phyloP scores from a whole-genome alignment of 306 rosid species.

The Quillaja saponaria region DNA sequence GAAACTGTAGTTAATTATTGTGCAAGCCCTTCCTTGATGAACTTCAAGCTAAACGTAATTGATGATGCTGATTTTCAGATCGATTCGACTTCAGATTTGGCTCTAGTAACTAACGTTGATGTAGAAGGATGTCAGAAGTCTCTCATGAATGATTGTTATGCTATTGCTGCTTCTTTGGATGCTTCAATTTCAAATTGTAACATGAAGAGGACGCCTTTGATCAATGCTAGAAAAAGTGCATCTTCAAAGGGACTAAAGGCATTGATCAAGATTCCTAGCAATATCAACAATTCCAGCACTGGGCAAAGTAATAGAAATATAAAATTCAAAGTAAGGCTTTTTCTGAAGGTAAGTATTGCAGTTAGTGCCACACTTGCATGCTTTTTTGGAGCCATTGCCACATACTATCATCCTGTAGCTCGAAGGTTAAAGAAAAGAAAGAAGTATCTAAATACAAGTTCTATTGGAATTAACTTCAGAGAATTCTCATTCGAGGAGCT shows the following conservation, averaged over 20 bases:
- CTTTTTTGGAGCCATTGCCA: conserved; percentile 33
- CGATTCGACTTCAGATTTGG: background rate
- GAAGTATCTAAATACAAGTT: conserved; percentile 8
- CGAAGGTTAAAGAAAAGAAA: conserved; percentile 20
- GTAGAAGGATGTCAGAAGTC: conserved; percentile 35
- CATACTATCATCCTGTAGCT: conserved; percentile 34
- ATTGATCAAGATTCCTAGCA: conserved; percentile 20
- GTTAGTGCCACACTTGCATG: conserved; percentile 34
- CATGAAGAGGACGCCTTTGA: conserved; percentile 38
- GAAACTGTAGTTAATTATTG: conserved; percentile 24
- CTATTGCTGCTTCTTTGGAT: conserved; percentile 32
- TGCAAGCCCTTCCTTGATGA: background rate
- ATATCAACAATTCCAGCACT: background rate
- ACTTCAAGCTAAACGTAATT: conserved; percentile 26
- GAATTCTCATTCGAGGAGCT: conserved; percentile 41
- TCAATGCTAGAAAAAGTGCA: conserved; percentile 39
- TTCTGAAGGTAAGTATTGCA: conserved; percentile 28
- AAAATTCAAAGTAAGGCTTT: conserved; percentile 10
- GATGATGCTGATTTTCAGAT: conserved; percentile 37
- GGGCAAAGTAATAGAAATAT: background rate
- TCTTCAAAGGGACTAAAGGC: conserved; percentile 35
- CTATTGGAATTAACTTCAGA: conserved; percentile 41
- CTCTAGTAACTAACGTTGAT: background rate
- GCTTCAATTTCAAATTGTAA: conserved; percentile 21
- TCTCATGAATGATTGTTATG: conserved; percentile 34